Evolutionary conservation across 805 yeast genomes (phyloP), one percentile per base, ranked within the genome.

Genomic region (Danielia reshetovae): DNA sequence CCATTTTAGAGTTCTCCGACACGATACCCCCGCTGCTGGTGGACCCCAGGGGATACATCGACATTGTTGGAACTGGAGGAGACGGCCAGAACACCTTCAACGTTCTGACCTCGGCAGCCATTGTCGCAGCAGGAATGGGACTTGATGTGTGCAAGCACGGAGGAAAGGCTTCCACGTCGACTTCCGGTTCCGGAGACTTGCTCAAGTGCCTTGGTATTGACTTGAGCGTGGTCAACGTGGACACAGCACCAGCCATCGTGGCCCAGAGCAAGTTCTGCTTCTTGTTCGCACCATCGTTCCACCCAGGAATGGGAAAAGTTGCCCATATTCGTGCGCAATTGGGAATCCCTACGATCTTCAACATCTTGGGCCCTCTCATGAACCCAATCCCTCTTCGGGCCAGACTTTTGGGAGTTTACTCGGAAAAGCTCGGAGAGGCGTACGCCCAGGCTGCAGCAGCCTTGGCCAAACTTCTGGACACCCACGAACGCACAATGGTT

Each of bases 51-150:
- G 83, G 83, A 0, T 82, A 74, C 46, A 70, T 82, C 5, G 99
- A 93, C 57, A 85, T 93, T 19, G 99, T 93, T 5, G 99, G 99
- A 2, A 93, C 99, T 0, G 99, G 99, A 18, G 99, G 99, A 11
- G 99, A 93, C 55, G 96, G 96, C 2, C 96, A 93, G 54, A 83
- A 93, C 55, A 93, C 99, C 0, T 93, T 93, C 65, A 93, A 93
- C 49, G 98, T 93, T 2, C 83, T 95, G 11, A 93, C 98, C 0
- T 85, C 97, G 2, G 71, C 96, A 1, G 97, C 97, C 1, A 87
- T 93, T 30, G 88, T 93, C 2, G 93, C 88, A 0, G 86, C 97
- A 0, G 99, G 98, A 6, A 82, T 87, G 69, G 76, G 75, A 1
- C 59, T 90, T 27, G 74, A 75, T 15, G 81, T 93, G 12, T 85